Conservation (phyloP, 495 filamentous ascomycete species). For the Trichoderma erinaceum region DNA sequence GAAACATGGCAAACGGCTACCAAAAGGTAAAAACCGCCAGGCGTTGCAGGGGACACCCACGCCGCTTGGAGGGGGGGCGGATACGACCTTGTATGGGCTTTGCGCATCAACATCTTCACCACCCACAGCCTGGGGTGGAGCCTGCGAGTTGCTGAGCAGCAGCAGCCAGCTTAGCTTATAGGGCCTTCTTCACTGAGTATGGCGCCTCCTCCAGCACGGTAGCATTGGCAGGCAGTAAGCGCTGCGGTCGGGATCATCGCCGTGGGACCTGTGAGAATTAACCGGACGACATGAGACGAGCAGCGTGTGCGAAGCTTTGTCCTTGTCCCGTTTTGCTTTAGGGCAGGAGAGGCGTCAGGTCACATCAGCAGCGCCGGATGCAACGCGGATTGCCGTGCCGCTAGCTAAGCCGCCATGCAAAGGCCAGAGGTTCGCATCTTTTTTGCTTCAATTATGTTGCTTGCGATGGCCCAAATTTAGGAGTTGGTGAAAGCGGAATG, state of each 20-base stretch:
- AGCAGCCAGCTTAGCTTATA: background rate
- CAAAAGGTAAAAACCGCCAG: background rate
- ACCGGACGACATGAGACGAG: background rate
- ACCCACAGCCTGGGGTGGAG: background rate
- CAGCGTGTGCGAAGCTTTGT: background rate
- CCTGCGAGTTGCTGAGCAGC: background rate
- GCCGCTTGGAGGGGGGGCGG: background rate
- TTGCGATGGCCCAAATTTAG: too few relatives aligned
- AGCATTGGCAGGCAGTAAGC: background rate
- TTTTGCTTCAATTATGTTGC: too few relatives aligned
- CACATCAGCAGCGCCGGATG: constrained; percentile 9
- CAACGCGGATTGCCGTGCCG: background rate
- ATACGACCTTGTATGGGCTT: background rate
- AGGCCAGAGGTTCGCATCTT: too few relatives aligned
- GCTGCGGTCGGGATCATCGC: background rate
- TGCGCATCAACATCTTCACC: background rate
- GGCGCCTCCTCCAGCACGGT: background rate
- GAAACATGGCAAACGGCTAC: background rate
- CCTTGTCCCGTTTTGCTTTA: background rate
- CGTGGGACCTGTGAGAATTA: too few relatives aligned
- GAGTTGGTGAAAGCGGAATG: too few relatives aligned
- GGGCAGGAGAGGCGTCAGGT: background rate
- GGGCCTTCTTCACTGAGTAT: too few relatives aligned
- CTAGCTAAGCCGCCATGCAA: background rate
- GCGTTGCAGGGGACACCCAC: background rate